Evolutionary conservation across 2,329 filamentous ascomycete genomes (phyloP).

Genomic region (Neurospora sp.): DNA sequence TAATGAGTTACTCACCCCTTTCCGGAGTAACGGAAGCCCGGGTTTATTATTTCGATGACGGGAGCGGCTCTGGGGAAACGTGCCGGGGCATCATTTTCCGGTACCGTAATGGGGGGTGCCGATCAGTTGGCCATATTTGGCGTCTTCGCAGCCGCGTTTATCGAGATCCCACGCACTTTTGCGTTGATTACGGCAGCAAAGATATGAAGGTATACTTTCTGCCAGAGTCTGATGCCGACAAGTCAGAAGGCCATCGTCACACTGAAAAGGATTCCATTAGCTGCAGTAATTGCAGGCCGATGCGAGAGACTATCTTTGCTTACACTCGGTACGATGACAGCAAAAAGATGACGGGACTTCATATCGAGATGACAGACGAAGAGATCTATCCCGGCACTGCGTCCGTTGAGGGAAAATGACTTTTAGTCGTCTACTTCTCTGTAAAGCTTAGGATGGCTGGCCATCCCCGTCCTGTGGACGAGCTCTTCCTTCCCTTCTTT

Average conservation of each 20-base stretch:
- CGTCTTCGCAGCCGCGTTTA: neutral
- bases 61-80: neutral
- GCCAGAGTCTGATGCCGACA: neutral
- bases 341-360: neutral
- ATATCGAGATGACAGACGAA: neutral
- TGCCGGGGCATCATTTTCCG: neutral
- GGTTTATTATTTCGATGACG: neutral
- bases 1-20: neutral
- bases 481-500: too few relatives aligned
- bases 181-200: neutral
- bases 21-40: neutral
- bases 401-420: neutral
- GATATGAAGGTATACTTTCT: neutral
- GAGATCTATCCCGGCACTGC: neutral
- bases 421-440: neutral
- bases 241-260: neutral
- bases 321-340: neutral
- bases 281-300: neutral
- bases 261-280: neutral
- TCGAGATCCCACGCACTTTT: neutral
- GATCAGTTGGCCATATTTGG: neutral
- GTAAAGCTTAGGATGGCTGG: neutral
- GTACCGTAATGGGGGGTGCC: neutral
- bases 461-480: neutral
- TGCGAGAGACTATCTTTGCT: neutral